Conservation (phyloP, 805 yeast species). For the Metschnikowia anglica region DNA sequence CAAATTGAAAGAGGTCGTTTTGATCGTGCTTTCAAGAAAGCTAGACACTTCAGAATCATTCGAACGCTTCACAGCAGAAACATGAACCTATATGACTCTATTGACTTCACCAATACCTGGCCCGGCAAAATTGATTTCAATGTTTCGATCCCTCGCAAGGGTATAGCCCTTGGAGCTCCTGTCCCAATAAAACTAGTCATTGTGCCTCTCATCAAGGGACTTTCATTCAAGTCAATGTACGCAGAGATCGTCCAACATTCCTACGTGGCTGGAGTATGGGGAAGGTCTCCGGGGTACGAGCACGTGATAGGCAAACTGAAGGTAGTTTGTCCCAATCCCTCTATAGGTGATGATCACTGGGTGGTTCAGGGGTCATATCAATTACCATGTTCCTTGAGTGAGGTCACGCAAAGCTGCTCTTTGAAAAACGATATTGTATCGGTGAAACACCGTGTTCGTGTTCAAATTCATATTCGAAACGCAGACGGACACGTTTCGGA, state of each 20-base stretch:
- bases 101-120: conserved; percentile 52
- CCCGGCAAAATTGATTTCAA: conserved; percentile 52
- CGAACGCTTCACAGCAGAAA: conserved; percentile 45
- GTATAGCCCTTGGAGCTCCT: conserved; percentile 47
- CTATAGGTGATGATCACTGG: conserved; percentile 43
- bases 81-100: conserved; percentile 40
- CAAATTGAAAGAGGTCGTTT: conserved; percentile 44
- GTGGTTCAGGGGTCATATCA: conserved; percentile 39
- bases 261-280: conserved; percentile 31
- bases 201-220: conserved; percentile 49
- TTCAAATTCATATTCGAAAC: conserved; percentile 46
- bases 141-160: conserved; percentile 43
- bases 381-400: conserved; percentile 40
- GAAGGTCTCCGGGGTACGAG: conserved; percentile 44
- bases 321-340: conserved; percentile 22
- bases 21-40: conserved; percentile 34
- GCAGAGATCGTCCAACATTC: conserved; percentile 40
- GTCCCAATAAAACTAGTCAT: conserved; percentile 43
- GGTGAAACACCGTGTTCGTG: conserved; percentile 46
- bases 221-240: conserved; percentile 35
- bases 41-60: conserved; percentile 44
- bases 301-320: conserved; percentile 28
- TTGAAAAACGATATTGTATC: conserved; percentile 40
- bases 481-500: conserved; percentile 52
- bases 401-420: conserved; percentile 45